Conservation (phyloP, 805 yeast genomes). For the Lachancea cidri region DNA sequence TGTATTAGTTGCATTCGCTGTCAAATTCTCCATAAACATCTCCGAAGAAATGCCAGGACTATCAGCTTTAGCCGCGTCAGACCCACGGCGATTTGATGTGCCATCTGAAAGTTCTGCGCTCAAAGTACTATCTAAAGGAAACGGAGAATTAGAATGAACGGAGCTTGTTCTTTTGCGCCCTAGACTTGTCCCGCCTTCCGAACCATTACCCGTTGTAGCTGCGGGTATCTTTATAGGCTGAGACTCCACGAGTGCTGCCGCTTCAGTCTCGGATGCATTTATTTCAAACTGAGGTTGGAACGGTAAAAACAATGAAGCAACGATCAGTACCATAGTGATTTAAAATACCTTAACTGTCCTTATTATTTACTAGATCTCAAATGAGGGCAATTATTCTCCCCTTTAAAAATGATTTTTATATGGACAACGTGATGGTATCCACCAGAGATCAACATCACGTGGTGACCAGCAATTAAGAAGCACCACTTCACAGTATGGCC, state of each 20-base stretch:
- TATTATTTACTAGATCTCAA: background rate
- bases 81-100: slow-evolving; percentile 13
- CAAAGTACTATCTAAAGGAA: slow-evolving; percentile 5
- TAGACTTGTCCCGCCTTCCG: slow-evolving; percentile 7
- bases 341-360: background rate
- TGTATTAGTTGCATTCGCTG: slow-evolving; percentile 32
- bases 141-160: slow-evolving; percentile 22
- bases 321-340: slow-evolving; percentile 53
- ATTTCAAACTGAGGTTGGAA: slow-evolving; percentile 60
- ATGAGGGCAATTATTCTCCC: slow-evolving; percentile 10
- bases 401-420: slow-evolving; percentile 3
- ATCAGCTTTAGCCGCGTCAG: slow-evolving; percentile 10
- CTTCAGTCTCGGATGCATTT: slow-evolving; percentile 25
- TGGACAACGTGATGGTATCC: slow-evolving; percentile 1
- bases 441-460: slow-evolving; percentile 1
- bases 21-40: slow-evolving; percentile 32
- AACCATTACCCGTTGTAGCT: slow-evolving; percentile 5
- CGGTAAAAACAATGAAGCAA: slow-evolving; percentile 72
- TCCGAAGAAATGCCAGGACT: slow-evolving; percentile 25
- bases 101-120: slow-evolving; percentile 1
- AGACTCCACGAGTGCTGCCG: slow-evolving; percentile 31
- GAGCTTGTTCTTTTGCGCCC: slow-evolving; percentile 23
- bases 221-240: slow-evolving; percentile 17
- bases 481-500: background rate
- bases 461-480: background rate